Base-by-base conservation (phyloP, 2,329 filamentous ascomycete genomes). In the Scortechinia acanthostroma region DNA sequence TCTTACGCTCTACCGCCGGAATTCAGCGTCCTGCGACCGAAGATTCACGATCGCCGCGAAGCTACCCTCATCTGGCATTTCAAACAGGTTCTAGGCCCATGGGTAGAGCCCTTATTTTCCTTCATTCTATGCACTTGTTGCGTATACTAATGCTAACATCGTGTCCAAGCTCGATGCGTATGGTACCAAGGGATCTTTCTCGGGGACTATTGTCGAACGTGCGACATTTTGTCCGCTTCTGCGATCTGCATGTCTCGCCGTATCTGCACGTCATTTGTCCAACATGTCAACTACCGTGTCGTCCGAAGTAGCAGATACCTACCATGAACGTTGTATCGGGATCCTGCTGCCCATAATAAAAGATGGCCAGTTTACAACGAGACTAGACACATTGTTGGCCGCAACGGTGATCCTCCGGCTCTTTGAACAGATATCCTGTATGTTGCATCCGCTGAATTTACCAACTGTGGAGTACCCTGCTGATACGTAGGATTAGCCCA, bases 341-440 rank as follows among this genome's bases (percentile, higher is more conserved):
- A 43, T 43, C 21, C 14, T 43, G 16, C 17, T 43, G 15, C 42
- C 42, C 25, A 22, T 22, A 13, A 5, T 43, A 5, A 21, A 43
- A 15, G 17, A 43, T 22, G 16, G 16, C 21, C 16, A 43, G 15
- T 43, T 43, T 13, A 13, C 5, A 14, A 17, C 13, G 15, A 22
- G 22, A n/a, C 21, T 43, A 13, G 42, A 43, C 25, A 22, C 25
- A 16, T 22, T 43, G 13, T 21, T 43, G n/a, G 21, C 15, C 22
- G 21, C 42, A 22, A 43, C 42, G n/a, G 42, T 43, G 14, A 22
- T 43, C 21, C 42, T 43, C 22, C 42, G 42, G 4, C 21, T 43
- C 16, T 43, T 22, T 13, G 42, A 43, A 22, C 42, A 43, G 25
- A 17, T 43, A 14, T 21, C 16, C 42, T 43, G 42, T 43, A 22